Base-by-base conservation (phyloP, 1,139 yeast genomes). In the Suhomyces anneliseae region DNA sequence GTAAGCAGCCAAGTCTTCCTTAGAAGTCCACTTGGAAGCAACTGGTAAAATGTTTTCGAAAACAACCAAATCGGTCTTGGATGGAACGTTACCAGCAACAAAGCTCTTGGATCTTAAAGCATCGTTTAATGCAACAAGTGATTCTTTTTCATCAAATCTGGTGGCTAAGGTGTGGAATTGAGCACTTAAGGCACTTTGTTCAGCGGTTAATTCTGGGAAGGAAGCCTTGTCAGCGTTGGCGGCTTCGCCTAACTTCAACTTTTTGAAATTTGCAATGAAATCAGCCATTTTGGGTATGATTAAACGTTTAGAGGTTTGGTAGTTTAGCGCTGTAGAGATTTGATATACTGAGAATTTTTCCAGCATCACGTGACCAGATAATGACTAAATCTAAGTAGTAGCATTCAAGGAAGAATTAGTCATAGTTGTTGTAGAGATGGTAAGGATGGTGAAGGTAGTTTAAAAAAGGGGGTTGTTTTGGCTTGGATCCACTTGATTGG, bases 131-230 rank as follows among this genome's bases (percentile, higher is more conserved):
- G 79, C 76, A 27, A 69, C 72, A 53, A 85, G 70, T 19, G 82
- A 70, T 48, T 78, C 83, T 38, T 85, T 83, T 49, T 74, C 79
- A 49, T 65, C 66, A 57, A 87, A 70, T 61, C 88, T 77, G 38
- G 66, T 68, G 27, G 92, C 76, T 49, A 90, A 78, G 9, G 95
- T 84, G 52, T 78, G 76, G 85, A 93, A 89, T 71, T 92, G 97
- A 38, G 89, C 78, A 54, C 81, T 78, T 56, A 86, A 77, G n/a
- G 97, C 97, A 57, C 77, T 74, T 70, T 78, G 78, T 57, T 80
- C 84, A 43, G 65, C 61, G 40, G 71, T 58, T 51, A 79, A 69
- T 47, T 64, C 64, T 8, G 75, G 68, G 49, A 74, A 72, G 39
- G 59, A 50, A 11, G 67, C 48, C 12, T 65, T 62, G 33, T 64